Evolutionary conservation across 2,329 filamentous ascomycete genomes (phyloP), one percentile per base, ranked within the genome.

Genomic region (Leptographium flavum): DNA sequence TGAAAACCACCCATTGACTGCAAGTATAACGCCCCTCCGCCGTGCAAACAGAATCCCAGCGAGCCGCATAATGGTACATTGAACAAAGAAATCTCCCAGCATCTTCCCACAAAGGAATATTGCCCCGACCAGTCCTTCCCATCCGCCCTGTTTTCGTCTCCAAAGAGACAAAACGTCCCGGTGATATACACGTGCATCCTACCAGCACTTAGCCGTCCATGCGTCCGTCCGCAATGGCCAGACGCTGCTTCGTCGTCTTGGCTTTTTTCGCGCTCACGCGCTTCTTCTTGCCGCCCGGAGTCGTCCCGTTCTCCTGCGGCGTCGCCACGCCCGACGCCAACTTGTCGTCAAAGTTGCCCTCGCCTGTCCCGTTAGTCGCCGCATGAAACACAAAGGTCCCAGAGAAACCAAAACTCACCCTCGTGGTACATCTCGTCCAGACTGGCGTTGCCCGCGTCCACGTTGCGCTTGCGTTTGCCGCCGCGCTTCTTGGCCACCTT

Each of bases 401-500:
- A n/a, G n/a, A n/a, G n/a, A n/a, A n/a, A n/a, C n/a, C n/a, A n/a
- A n/a, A n/a, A 43, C 85, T 79, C 63, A 94, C 92, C 92, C 73
- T 98, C 92, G 61, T 98, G 92, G 66, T 98, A 98, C 85, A 98
- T 87, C 59, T 95, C 90, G 61, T 96, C 92, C 63, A 96, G 67
- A 57, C 83, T 90, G 56, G 76, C 74, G 62, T 67, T 48, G 68
- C 69, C 36, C 17, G 37, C 46, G 25, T 47, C 53, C 22, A 50
- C 51, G 22, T 39, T 67, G 49, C 69, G 67, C 62, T 77, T 77
- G 47, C 71, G 64, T 60, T 76, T 77, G 51, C 63, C 64, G 32
- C 73, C 58, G 47, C 74, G 78, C 63, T 75, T 79, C 66, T 78
- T 79, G 36, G 60, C 55, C 53, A 70, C 64, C 64, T 80, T 82